Evolutionary conservation across 371 early-diverging fungal species (phyloP).

Genomic region (Mucor mucedo): DNA sequence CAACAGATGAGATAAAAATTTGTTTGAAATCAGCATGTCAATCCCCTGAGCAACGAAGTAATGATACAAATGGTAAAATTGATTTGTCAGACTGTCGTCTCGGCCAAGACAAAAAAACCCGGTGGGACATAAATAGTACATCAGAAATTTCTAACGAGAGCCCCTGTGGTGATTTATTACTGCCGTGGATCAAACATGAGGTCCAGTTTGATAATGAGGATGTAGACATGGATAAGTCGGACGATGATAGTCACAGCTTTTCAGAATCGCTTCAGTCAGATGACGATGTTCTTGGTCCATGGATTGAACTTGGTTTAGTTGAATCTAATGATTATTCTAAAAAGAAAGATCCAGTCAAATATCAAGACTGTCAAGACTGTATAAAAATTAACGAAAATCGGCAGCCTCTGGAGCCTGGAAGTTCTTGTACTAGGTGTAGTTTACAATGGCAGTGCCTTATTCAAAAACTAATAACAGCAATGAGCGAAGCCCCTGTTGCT

Average conservation of each 20-base stretch:
- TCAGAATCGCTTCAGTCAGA: constrained; percentile 42
- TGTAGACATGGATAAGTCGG: neutral
- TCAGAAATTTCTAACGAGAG: too few species aligned
- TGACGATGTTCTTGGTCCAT: constrained; percentile 49
- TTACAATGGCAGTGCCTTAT: neutral
- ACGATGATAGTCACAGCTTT: constrained; percentile 9
- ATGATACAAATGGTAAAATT: neutral
- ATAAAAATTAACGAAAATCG: neutral
- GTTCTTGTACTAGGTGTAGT: neutral
- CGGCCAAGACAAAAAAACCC: constrained; percentile 19
- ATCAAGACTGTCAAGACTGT: neutral
- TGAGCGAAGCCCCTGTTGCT: neutral
- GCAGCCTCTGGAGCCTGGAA: neutral
- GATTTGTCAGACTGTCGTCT: constrained; percentile 1
- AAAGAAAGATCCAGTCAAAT: neutral
- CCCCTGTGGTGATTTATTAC: too few species aligned
- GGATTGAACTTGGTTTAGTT: constrained; percentile 36
- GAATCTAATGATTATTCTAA: neutral
- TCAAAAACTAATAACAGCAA: neutral
- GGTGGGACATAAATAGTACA: constrained; percentile 27
- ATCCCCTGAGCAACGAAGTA: neutral
- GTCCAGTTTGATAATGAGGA: neutral
- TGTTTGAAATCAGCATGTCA: constrained; percentile 1
- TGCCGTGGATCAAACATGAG: too few species aligned
- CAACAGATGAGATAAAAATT: constrained; percentile 5